A percentile compares a stretch with the other conserved stretches of the same genome.
phyloP scores from a whole-genome alignment of 129 eudicot genomes.

The Scalesia atractyloides region DNA sequence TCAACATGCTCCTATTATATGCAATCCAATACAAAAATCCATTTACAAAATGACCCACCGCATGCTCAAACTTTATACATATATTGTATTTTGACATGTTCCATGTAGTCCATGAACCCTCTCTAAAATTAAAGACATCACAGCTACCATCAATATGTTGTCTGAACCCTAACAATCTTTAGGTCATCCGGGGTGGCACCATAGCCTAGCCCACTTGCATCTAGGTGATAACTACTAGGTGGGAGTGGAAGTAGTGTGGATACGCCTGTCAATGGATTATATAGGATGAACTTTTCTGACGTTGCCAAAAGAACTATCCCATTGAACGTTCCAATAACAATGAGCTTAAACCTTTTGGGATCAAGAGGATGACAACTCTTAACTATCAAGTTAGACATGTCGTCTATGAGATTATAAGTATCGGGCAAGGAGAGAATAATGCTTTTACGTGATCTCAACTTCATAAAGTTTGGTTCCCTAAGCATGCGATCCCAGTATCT shows the following conservation, averaged over 20 bases:
- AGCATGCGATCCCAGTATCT: no score
- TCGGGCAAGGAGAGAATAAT: not conserved
- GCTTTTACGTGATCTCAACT: not conserved
- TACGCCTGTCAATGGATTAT: not conserved
- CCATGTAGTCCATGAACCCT: no score
- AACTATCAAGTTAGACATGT: not conserved
- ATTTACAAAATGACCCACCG: no score
- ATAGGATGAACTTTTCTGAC: not conserved
- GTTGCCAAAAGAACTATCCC: constrained; percentile 4
- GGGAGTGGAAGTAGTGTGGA: not conserved
- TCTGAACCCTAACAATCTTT: constrained; percentile 15
- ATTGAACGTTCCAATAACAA: constrained; percentile 12
- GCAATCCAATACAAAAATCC: no score
- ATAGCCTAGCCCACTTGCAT: constrained; percentile 12
- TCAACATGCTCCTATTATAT: no score
- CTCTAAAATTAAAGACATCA: not conserved
- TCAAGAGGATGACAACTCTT: not conserved
- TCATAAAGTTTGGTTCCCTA: no score
- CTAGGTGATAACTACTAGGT: not conserved
- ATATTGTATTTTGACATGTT: no score
- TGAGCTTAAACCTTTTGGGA: not conserved
- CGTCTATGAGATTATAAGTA: not conserved
- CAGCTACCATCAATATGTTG: not conserved
- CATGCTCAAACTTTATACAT: no score
- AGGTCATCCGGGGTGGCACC: constrained; percentile 5